A percentile compares a stretch with the other conserved stretches of the same genome.
These are phyloP conservation scores for Mycena amicta DNA, from an alignment of 768 basidiomycete genomes.

Conservation along the genomic window DNA sequence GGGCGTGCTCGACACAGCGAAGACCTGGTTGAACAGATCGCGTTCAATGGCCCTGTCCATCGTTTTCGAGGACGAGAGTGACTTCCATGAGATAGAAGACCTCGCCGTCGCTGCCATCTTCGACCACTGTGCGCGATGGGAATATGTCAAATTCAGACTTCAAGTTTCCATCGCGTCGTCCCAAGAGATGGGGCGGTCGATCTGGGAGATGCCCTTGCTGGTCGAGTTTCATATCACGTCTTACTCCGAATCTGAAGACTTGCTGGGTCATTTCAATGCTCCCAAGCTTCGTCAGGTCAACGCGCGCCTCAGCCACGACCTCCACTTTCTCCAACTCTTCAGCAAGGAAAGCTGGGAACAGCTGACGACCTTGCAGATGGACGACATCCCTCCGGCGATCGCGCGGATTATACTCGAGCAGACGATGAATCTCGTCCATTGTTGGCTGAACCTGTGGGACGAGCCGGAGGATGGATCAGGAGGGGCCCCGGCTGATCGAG, in stretches of 20 bases:
- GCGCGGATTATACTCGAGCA: neutral
- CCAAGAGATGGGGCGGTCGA: neutral
- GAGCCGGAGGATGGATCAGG: neutral
- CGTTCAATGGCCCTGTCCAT: neutral
- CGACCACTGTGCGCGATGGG: neutral
- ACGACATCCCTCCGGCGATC: neutral
- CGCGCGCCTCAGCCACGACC: neutral
- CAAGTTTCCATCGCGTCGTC: neutral
- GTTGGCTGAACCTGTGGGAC: neutral
- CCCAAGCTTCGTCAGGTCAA: neutral
- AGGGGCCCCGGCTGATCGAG: neutral
- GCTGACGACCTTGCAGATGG: neutral
- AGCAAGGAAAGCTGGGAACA: neutral
- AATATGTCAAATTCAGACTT: neutral
- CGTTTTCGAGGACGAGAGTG: neutral
- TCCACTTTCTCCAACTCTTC: neutral
- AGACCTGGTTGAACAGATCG: neutral
- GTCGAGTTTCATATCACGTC: neutral
- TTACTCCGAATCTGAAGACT: neutral
- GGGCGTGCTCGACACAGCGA: neutral
- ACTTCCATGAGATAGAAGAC: neutral
- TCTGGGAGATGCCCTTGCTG: neutral
- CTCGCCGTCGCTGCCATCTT: neutral
- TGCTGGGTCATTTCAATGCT: neutral
- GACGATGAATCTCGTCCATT: neutral